Evolutionary conservation across 768 basidiomycete species (phyloP), one percentile per base, ranked within the genome.

Genomic region (Russula foetens): DNA sequence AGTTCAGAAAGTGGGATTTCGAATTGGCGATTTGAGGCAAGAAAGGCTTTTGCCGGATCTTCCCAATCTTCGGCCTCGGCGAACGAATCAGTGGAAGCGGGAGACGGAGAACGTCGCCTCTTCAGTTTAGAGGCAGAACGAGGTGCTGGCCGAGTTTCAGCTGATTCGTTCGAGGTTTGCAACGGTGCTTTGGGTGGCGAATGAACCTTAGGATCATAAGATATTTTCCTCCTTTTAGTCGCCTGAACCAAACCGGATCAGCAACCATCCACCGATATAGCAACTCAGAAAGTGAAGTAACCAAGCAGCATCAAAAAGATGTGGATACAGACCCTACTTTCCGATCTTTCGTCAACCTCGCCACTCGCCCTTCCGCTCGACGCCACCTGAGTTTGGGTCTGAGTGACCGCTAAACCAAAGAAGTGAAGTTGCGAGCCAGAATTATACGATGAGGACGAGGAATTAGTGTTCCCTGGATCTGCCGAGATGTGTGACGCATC

Each of bases 1-100:
- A 85, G 74, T 63, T 84, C 79, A 31, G 81, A 80, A 48, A 88
- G 71, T 55, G 86, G 87, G 21, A 82, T 71, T 45, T 78, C 69
- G 53, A 88, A 62, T 38, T 58, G 50, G 43, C 4, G 60, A 43
- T 62, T 62, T 14, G 58, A 26, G 57, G 60, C 44, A 62, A 63
- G 60, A 62, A 54, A 58, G 63, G 44, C 62, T 65, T 58, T 50
- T 56, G 68, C 43, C 35, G 60, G 47, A 19, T 62, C 60, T 33
- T 62, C 55, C 60, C 55, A 57, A 33, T 58, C 60, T 23, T 53
- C 56, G 6, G 44, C 55, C 24, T 4, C 59, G 12, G 52, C 57
- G 33, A 63, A 63, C 8, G 62, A 63, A 29, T 63, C 62, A n/a
- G 12, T 21, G 4, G 62, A 53, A 7, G 49, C 8, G 21, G 33